Base-by-base conservation (phyloP, 2,329 filamentous ascomycete species). In the Chaetomium sp. region DNA sequence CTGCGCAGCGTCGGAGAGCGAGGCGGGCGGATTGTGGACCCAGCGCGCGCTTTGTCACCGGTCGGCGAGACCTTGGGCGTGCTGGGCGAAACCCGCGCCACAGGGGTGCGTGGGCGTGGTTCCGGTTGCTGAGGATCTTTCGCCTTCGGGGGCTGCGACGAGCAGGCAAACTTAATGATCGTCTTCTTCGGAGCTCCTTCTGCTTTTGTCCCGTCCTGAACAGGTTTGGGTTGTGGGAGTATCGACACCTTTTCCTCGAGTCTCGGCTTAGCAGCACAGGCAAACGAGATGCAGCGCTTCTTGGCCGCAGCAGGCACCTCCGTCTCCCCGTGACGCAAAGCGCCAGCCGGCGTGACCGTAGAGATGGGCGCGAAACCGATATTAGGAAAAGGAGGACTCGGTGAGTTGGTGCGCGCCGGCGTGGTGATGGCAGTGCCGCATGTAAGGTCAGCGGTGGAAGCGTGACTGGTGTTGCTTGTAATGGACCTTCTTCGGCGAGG, bases 401-500 rank as follows among this genome's bases (percentile, higher is more conserved):
- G 90, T 0, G 90, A 92, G 69, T 84, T 90, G 38, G 89, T 89
- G 54, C 90, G 80, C n/a, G 89, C 87, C 43, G 92, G 91, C 66
- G 90, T 96, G 14, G 91, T 95, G 57, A 95, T 75, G 57, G 89
- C 91, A 56, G 89, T 94, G 66, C 96, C 94, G 71, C 91, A 96
- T n/a, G 91, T 96, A 55, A 97, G 78, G 62, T 96, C 92, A 40
- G 88, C 88, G 3, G 90, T 95, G 1, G 91, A 96, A 46, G 88
- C 80, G 57, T 87, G 74, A 72, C 91, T 96, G 62, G 84, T 76
- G 67, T 86, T 92, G 76, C 89, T 95, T 69, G 85, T 87, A 64
- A 87, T 85, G 58, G 88, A 92, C 57, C 84, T 77, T 63, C 79
- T 74, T 56, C 79, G 73, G 37, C 71, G 69, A 27, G 67, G 69